A percentile compares a stretch with the other conserved stretches of the same genome.
Conservation (phyloP, 805 yeast genomes). For the Candida germanica region DNA sequence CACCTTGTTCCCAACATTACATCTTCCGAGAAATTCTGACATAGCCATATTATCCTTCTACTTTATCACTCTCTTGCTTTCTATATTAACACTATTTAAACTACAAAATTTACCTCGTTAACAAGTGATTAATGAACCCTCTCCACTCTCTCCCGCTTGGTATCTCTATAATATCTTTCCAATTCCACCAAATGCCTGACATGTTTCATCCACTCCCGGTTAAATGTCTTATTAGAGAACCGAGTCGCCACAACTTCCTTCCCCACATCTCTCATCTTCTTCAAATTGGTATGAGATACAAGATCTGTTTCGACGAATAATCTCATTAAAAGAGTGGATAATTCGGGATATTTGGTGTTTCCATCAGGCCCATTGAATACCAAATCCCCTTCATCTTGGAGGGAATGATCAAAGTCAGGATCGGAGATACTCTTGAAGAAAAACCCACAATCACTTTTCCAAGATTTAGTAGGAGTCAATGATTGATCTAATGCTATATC, state of each 20-base stretch:
- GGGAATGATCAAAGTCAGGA: conserved; percentile 54
- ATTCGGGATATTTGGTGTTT: conserved; percentile 31
- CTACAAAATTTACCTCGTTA: too few species aligned
- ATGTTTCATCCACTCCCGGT: conserved; percentile 46
- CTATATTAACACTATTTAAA: too few species aligned
- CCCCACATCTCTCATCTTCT: conserved; percentile 46
- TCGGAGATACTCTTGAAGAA: conserved; percentile 71
- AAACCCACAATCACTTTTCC: conserved; percentile 63
- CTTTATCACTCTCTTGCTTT: too few species aligned
- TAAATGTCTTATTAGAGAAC: conserved; percentile 63
- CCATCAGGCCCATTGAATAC: conserved; percentile 11
- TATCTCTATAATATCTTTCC: conserved; percentile 21
- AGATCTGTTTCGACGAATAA: conserved; percentile 30
- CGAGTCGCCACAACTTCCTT: conserved; percentile 42
- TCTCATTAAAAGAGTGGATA: conserved; percentile 47
- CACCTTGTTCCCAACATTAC: too few species aligned
- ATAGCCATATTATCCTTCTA: too few species aligned
- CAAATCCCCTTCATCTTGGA: conserved; percentile 1
- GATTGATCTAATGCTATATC: conserved; percentile 65
- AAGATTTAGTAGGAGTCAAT: conserved; percentile 9
- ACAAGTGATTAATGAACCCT: conserved; percentile 27
- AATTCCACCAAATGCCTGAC: conserved; percentile 9
- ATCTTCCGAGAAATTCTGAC: too few species aligned
- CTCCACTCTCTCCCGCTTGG: conserved; percentile 24
- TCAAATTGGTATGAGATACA: conserved; percentile 28